Percentiles rank a stretch among this genome's conserved stretches.
Evolutionary conservation across 2,329 filamentous ascomycete genomes (phyloP).

Genomic region (Acephala macrosclerotiorum): DNA sequence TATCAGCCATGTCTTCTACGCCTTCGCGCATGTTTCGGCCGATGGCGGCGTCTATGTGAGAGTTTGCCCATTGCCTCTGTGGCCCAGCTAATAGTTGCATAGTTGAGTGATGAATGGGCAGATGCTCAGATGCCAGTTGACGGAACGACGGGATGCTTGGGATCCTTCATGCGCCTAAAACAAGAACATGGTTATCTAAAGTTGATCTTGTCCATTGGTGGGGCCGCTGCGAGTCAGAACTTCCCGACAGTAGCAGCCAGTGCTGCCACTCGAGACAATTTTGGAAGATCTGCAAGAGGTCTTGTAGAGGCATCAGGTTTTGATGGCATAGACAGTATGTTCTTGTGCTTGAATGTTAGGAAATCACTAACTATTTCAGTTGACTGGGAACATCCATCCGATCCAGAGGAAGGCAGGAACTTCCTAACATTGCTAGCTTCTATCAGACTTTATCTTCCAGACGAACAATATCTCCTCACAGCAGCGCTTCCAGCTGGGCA

Average conservation of each 20-base stretch:
- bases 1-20: slow-evolving; percentile 84
- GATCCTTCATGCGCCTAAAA: slow-evolving; percentile 77
- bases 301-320: slow-evolving; percentile 75
- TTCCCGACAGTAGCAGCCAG: slow-evolving; percentile 73
- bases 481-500: slow-evolving; percentile 75
- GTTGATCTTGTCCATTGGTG: slow-evolving; percentile 80
- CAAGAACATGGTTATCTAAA: slow-evolving; percentile 73
- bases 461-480: slow-evolving; percentile 73
- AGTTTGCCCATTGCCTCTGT: slow-evolving; percentile 32
- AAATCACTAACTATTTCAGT: slow-evolving; percentile 57
- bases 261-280: slow-evolving; percentile 68
- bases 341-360: too few relatives aligned
- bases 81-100: slow-evolving; percentile 26
- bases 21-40: slow-evolving; percentile 76
- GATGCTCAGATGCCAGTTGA: slow-evolving; percentile 77
- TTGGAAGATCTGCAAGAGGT: slow-evolving; percentile 70
- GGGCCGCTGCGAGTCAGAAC: slow-evolving; percentile 67
- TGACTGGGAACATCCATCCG: slow-evolving; percentile 80
- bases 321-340: slow-evolving; percentile 79
- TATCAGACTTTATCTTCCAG: slow-evolving; percentile 71
- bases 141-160: slow-evolving; percentile 73
- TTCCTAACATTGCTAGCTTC: slow-evolving; percentile 74
- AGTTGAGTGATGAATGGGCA: slow-evolving; percentile 84
- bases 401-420: slow-evolving; percentile 70
- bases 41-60: slow-evolving; percentile 80